phyloP scores from a whole-genome alignment of 2,329 filamentous ascomycete species.

The Talaromyces sp. region DNA sequence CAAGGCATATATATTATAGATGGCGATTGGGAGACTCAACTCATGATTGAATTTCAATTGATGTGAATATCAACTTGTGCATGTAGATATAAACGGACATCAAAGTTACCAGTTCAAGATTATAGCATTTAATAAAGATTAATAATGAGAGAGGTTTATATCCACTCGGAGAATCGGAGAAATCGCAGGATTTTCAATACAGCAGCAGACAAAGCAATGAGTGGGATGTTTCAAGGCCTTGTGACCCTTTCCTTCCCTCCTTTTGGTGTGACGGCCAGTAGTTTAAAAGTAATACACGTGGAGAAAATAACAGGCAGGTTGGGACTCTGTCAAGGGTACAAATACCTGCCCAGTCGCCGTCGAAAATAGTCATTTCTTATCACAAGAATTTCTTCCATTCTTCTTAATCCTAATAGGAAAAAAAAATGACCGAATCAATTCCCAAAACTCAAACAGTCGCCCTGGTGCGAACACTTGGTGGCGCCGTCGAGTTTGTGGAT shows the following conservation, averaged over 20 bases:
- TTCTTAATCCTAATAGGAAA: background rate
- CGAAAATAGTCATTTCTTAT: background rate
- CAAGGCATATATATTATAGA: background rate
- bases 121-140: background rate
- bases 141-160: too few species aligned
- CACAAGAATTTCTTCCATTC: background rate
- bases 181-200: background rate
- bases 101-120: background rate
- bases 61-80: too few species aligned
- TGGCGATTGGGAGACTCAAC: background rate
- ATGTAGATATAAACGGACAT: background rate
- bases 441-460: conserved; percentile 35
- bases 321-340: background rate
- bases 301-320: background rate
- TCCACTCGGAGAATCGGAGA: background rate
- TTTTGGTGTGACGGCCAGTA: background rate
- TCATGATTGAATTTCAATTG: background rate
- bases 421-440: conserved; percentile 8
- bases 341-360: background rate
- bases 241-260: background rate
- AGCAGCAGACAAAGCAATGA: background rate
- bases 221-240: background rate
- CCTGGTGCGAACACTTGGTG: conserved; percentile 38
- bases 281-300: background rate
- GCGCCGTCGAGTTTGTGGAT: conserved; percentile 35